Base-by-base conservation (phyloP, 768 basidiomycete species). In the Boletus reticuloceps region DNA sequence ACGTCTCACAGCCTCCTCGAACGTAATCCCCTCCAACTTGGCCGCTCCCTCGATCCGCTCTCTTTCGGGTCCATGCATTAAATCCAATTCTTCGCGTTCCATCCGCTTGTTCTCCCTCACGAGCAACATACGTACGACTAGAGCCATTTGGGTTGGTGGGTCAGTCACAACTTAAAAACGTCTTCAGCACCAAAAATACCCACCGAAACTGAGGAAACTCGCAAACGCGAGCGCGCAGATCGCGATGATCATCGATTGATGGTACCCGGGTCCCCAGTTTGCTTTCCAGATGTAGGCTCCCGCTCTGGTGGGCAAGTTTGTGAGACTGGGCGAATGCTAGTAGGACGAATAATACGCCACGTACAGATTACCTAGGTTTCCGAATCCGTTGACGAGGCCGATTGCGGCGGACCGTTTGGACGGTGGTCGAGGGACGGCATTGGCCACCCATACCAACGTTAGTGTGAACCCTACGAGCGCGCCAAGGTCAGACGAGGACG, bases 281-380 rank as follows among this genome's bases (percentile, higher is more conserved):
- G 79, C 62, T 59, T 80, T 80, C 85, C 85, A 87, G 0, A 79
- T 77, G 59, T 79, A 86, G 0, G 83, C 83, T 5, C 82, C 81
- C 60, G 83, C 81, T 3, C 84, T 85, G 44, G 11, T 14, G 13
- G 11, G 14, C 14, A 12, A 11, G 6, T 36, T 36, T 14, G 14
- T 36, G 34, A 36, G 14, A 29, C 27, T 36, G 34, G 1, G 34
- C 34, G 34, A 29, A 29, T 36, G 14, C 34, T 5, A 14, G 14
- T 11, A 36, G 34, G 11, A 36, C 34, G 34, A 14, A 14, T 13
- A 2, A 36, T 36, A 6, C 14, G 34, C 14, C 4, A 42, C 41
- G 22, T 42, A 42, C 41, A 42, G 13, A 25, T 25, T 42, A 20
- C 22, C 41, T 10, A 42, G 41, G 41, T 42, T 42, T 42, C 41